Conservation (phyloP, 441 rosid genomes). For the Erodium moschatum region DNA sequence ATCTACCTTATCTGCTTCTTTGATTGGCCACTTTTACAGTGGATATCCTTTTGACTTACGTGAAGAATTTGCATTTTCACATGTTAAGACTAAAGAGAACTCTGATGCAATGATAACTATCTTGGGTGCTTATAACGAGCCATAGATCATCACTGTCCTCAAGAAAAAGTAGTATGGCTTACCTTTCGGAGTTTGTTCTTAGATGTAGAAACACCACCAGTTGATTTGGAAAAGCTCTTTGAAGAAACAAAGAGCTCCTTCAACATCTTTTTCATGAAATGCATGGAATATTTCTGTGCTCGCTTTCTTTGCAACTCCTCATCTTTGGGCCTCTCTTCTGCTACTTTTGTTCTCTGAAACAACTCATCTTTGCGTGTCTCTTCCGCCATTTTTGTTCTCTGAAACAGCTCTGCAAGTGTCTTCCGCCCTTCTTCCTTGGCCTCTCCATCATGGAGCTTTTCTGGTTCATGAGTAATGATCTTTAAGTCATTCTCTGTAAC, state of each 20-base stretch:
- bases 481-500: too few relatives aligned
- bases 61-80: background rate
- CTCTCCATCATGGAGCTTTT: too few relatives aligned
- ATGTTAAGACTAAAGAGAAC: background rate
- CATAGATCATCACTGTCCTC: background rate
- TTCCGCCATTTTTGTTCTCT: too few relatives aligned
- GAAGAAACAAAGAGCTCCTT: constrained; percentile 1
- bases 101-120: background rate
- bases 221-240: constrained; percentile 5
- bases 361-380: background rate
- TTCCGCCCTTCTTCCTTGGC: too few relatives aligned
- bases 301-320: background rate
- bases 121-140: background rate
- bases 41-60: background rate
- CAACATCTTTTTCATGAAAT: constrained; percentile 1
- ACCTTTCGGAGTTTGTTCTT: constrained; percentile 9
- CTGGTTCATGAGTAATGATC: too few relatives aligned
- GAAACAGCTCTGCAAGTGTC: background rate
- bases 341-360: background rate
- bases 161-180: background rate
- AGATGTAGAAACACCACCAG: background rate
- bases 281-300: background rate
- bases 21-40: background rate
- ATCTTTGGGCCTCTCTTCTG: background rate
- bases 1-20: background rate